Evolutionary conservation across 2,329 filamentous ascomycete genomes (phyloP), one percentile per base, ranked within the genome.

Genomic region (Penicillium sp.): DNA sequence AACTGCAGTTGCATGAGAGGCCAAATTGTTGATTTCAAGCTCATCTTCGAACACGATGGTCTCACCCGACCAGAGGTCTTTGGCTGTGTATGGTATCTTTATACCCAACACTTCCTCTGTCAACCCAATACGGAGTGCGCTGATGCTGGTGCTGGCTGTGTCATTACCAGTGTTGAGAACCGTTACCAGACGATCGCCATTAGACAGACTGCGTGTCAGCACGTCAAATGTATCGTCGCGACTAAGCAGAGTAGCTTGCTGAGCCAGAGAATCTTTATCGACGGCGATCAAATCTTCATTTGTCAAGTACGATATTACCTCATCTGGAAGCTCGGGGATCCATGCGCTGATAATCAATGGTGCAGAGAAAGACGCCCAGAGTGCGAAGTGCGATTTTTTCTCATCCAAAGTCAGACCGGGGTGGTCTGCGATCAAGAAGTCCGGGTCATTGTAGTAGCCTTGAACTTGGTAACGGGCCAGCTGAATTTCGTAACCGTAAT

Each of bases 381-480:
- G 64, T 1, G 74, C 74, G 52, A 81, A 81, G 50, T 81, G 79
- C 1, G 74, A 75, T 21, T 75, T 68, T 51, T 74, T 74, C 64
- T 82, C 77, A 1, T 70, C 70, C 8, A 67, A 40, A 0, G 71
- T 76, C 24, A 81, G 65, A n/a, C 73, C 70, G 0, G 70, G 74
- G 60, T 81, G 80, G 48, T 80, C 79, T 3, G 81, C 69, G 60
- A 80, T 78, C 56, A 66, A 68, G 66, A 80, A 80, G 53, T 81
- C 78, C 12, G 73, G 71, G 56, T 83, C 80, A 43, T 77, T 79
- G 73, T 77, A 57, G 69, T 74, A 57, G 68, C 78, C 57, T 66
- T 71, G 69, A 74, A 77, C 38, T 76, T 65, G 62, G 77, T 81
- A 67, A 38, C 76, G 71, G 14, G 73, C 69, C 1, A 79, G 63